phyloP scores from a whole-genome alignment of 179 eudicot genomes.

The Pouteria campechiana region DNA sequence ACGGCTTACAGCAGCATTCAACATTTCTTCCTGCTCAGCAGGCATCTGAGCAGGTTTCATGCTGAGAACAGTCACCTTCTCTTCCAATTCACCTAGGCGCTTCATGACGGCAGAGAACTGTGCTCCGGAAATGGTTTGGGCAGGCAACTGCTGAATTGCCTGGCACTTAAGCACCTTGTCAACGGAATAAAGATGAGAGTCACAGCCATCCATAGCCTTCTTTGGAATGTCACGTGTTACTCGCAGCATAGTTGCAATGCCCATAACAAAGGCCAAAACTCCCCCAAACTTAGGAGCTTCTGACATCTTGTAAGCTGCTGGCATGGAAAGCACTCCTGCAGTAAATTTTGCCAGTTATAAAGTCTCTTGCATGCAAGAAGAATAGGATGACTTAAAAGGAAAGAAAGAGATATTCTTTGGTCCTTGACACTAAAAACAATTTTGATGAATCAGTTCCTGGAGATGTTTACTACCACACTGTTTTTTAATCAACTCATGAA shows the following conservation, averaged over 20 bases:
- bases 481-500: no score
- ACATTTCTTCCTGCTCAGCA: constrained; percentile 60
- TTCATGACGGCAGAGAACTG: constrained; percentile 59
- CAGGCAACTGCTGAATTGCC: constrained; percentile 14
- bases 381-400: no score
- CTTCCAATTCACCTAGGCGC: constrained; percentile 67
- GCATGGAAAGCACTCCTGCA: no score
- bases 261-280: constrained; percentile 54
- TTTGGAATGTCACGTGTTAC: constrained; percentile 51
- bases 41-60: constrained; percentile 43
- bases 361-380: no score
- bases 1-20: constrained; percentile 48
- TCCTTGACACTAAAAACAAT: no score
- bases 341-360: no score
- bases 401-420: no score
- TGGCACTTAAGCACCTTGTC: constrained; percentile 25
- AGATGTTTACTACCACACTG: no score
- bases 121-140: constrained; percentile 27
- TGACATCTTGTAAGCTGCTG: constrained; percentile 28
- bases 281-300: constrained; percentile 55
- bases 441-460: no score
- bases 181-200: constrained; percentile 29
- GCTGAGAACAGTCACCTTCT: constrained; percentile 40
- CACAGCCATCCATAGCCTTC: constrained; percentile 42
- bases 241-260: constrained; percentile 59